Percentiles rank a stretch among this genome's conserved stretches.
Conservation (phyloP, 2,329 filamentous ascomycete species). For the Aureobasidium vineae region DNA sequence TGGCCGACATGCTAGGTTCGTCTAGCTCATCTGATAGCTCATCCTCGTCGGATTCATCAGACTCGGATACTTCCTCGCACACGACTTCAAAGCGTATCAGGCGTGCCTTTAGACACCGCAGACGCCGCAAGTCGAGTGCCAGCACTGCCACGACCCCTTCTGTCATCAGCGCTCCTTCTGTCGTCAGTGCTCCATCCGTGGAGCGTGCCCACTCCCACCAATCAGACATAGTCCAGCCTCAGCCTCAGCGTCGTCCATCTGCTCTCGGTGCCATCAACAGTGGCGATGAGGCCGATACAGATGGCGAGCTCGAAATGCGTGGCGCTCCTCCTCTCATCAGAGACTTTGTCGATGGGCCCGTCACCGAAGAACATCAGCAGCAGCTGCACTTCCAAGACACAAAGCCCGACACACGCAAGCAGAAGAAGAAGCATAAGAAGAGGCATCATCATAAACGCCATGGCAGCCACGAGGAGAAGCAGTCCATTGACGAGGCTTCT, state of each 20-base stretch:
- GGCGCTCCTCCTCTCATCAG: conserved; percentile 42
- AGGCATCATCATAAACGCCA: conserved; percentile 46
- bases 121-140: conserved; percentile 73
- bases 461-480: conserved; percentile 32
- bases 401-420: conserved; percentile 43
- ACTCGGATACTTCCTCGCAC: conserved; percentile 69
- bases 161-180: conserved; percentile 47
- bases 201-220: conserved; percentile 33
- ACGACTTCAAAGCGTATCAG: conserved; percentile 75
- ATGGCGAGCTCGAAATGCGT: conserved; percentile 44
- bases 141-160: conserved; percentile 63
- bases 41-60: conserved; percentile 50
- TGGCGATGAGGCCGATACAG: conserved; percentile 56
- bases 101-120: conserved; percentile 67
- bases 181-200: conserved; percentile 47
- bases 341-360: conserved; percentile 48
- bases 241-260: conserved; percentile 40
- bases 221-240: conserved; percentile 4
- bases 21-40: conserved; percentile 58
- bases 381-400: conserved; percentile 9
- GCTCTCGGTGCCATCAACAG: conserved; percentile 46
- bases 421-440: conserved; percentile 44
- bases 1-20: conserved; percentile 76
- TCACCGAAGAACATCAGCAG: conserved; percentile 37
- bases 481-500: conserved; percentile 31